Conservation (phyloP, 78 protist genomes). For the Guillardia theta region DNA sequence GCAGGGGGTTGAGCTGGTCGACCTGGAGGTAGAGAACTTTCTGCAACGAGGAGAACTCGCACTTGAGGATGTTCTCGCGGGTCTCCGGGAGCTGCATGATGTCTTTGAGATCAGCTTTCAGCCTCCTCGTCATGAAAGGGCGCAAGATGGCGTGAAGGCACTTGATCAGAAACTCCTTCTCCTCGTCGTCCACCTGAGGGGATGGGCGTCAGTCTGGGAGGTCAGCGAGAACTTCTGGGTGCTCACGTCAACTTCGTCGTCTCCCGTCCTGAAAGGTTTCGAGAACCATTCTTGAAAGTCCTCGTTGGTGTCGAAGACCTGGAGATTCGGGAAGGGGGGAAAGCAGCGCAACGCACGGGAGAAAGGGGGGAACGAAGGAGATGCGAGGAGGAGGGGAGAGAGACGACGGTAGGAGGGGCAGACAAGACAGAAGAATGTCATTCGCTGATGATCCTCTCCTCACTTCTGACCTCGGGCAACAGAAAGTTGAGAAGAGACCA, state of each 20-base stretch:
- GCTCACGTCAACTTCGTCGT: background rate
- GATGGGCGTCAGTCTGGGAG: background rate
- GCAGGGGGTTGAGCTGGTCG: no score
- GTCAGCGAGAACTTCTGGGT: background rate
- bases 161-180: conserved; percentile 22
- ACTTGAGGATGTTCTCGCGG: background rate
- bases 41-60: conserved; percentile 7
- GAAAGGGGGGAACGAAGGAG: background rate
- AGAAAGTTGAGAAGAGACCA: conserved; percentile 93
- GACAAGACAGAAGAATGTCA: background rate
- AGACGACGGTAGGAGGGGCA: background rate
- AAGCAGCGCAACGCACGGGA: background rate
- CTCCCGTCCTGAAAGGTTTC: conserved; percentile 75
- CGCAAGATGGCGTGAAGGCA: background rate
- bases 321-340: conserved; percentile 77
- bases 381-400: background rate
- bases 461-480: no score
- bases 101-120: background rate
- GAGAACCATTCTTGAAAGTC: conserved; percentile 72
- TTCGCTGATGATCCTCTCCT: no score
- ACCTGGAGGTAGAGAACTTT: background rate
- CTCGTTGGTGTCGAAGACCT: conserved; percentile 63
- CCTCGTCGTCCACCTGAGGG: background rate
- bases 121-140: background rate
- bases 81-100: background rate